Percentiles rank a stretch among this genome's conserved stretches.
phyloP scores from a whole-genome alignment of 2,329 filamentous ascomycete species.

The Chaetomium olivaceum region DNA sequence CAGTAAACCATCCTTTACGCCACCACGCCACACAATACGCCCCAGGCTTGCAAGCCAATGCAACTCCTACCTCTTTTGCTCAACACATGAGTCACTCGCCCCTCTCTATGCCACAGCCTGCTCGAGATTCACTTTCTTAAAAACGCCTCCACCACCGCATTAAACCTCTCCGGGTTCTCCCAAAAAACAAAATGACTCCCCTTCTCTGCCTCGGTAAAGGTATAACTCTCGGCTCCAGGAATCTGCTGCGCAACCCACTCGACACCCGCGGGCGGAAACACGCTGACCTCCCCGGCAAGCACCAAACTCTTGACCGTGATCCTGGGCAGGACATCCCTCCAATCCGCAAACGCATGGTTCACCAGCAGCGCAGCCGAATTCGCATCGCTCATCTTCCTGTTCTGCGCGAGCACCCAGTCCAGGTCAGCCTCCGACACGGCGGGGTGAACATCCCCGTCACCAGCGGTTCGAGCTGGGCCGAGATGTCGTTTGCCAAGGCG shows the following conservation, averaged over 20 bases:
- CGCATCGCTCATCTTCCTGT: slow-evolving; percentile 34
- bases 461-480: background rate
- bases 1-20: too few species aligned
- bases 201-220: slow-evolving; percentile 38
- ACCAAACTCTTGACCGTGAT: slow-evolving; percentile 37
- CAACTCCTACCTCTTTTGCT: too few species aligned
- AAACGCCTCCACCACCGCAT: slow-evolving; percentile 37
- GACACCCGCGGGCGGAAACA: background rate
- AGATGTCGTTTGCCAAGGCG: slow-evolving; percentile 19
- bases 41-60: too few species aligned
- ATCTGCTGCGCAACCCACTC: slow-evolving; percentile 37
- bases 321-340: slow-evolving; percentile 36
- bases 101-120: too few species aligned
- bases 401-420: slow-evolving; percentile 33
- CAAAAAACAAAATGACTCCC: slow-evolving; percentile 40
- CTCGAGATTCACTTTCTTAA: background rate
- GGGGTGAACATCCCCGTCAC: slow-evolving; percentile 6
- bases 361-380: slow-evolving; percentile 34
- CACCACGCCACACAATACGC: too few species aligned
- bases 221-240: slow-evolving; percentile 30
- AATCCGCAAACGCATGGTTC: slow-evolving; percentile 35
- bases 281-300: slow-evolving; percentile 26
- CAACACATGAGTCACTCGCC: too few species aligned
- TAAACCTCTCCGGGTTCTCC: slow-evolving; percentile 40
- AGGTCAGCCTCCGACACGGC: slow-evolving; percentile 31